Conservation (phyloP, 768 basidiomycete genomes). For the Leccinellum luteum region DNA sequence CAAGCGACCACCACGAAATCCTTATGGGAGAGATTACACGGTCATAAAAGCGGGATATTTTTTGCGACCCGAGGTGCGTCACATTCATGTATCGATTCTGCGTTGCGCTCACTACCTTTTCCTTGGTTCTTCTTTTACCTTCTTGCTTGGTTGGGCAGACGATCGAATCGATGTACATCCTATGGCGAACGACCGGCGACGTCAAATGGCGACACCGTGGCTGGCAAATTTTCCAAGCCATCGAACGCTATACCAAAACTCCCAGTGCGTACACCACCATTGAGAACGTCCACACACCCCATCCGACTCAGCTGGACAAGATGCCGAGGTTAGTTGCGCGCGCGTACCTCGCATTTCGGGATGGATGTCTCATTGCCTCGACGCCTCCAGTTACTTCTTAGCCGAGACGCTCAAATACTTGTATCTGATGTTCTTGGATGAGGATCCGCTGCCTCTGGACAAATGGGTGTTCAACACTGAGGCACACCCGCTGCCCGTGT, state of each 20-base stretch:
- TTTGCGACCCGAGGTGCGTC: slow-evolving; percentile 66
- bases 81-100: background rate
- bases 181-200: slow-evolving; percentile 71
- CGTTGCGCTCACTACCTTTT: background rate
- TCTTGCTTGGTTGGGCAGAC: slow-evolving; percentile 51
- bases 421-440: slow-evolving; percentile 63
- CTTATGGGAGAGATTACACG: slow-evolving; percentile 52
- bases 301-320: slow-evolving; percentile 41
- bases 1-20: background rate
- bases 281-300: slow-evolving; percentile 38
- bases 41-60: slow-evolving; percentile 47
- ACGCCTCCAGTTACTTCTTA: slow-evolving; percentile 43
- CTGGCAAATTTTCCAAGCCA: slow-evolving; percentile 66
- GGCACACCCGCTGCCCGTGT: slow-evolving; percentile 78
- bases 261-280: slow-evolving; percentile 58
- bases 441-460: slow-evolving; percentile 53
- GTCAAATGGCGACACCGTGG: slow-evolving; percentile 66
- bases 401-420: slow-evolving; percentile 71
- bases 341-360: background rate
- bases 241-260: slow-evolving; percentile 58
- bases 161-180: slow-evolving; percentile 65
- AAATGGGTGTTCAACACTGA: slow-evolving; percentile 65
- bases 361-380: slow-evolving; percentile 11
- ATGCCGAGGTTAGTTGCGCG: slow-evolving; percentile 64
- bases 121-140: too few relatives aligned